These are phyloP conservation scores for Rosa multiflora DNA, from an alignment of 306 rosid species.

Conservation along the genomic window DNA sequence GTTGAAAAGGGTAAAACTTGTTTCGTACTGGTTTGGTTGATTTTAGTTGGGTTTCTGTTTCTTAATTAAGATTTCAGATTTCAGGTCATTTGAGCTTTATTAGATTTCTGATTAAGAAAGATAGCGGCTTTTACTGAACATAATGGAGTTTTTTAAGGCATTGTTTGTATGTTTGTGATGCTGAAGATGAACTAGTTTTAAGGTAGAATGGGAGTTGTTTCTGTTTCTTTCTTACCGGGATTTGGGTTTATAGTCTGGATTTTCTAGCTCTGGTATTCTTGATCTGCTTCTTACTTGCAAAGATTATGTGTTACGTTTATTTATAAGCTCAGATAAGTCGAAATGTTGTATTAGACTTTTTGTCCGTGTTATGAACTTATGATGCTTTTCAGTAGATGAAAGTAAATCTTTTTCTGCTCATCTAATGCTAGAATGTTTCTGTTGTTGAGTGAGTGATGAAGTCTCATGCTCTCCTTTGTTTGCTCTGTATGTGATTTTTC, in stretches of 20 bases:
- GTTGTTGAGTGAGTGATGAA: conserved; percentile 9
- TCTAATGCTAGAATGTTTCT: background rate
- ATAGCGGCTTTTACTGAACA: background rate
- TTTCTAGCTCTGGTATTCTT: background rate
- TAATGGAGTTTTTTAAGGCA: background rate
- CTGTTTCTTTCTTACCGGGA: background rate
- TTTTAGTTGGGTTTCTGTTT: background rate
- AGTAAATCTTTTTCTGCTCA: background rate
- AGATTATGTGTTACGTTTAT: no score
- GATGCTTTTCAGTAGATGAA: background rate
- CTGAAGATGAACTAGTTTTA: background rate
- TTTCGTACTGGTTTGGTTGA: background rate
- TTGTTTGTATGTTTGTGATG: background rate
- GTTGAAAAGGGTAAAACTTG: background rate
- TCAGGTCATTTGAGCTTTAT: background rate
- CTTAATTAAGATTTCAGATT: background rate
- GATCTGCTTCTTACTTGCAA: background rate
- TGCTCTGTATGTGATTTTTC: conserved; percentile 27
- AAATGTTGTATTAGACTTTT: background rate
- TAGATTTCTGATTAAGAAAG: background rate
- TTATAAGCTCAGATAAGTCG: no score
- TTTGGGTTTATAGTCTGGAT: background rate
- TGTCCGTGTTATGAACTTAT: background rate
- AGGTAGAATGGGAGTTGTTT: background rate
- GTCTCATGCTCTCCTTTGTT: conserved; percentile 1